These are phyloP conservation scores for Penicillium dipodomyicola DNA, from an alignment of 495 filamentous ascomycete genomes.

Conservation along the genomic window DNA sequence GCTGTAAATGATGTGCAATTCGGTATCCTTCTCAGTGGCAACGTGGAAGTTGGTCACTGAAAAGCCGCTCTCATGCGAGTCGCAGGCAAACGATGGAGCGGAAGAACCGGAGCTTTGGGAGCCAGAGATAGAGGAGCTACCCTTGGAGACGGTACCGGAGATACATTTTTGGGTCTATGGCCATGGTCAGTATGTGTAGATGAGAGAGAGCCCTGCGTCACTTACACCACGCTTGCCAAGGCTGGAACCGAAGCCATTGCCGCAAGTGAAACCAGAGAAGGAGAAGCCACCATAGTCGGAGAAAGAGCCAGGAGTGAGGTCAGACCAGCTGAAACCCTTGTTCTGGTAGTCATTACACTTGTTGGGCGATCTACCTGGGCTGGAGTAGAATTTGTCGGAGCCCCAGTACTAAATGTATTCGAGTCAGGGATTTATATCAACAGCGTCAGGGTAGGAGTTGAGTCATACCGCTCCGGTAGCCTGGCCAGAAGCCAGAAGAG, in stretches of 20 bases:
- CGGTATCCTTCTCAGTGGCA: constrained; percentile 66
- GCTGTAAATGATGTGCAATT: constrained; percentile 77
- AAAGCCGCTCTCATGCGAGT: constrained; percentile 55
- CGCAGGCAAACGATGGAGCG: constrained; percentile 58
- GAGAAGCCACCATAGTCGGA: constrained; percentile 64
- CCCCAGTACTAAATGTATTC: constrained; percentile 47
- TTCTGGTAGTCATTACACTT: constrained; percentile 65
- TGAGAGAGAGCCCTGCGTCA: constrained; percentile 22
- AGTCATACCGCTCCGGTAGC: constrained; percentile 30
- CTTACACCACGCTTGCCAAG: constrained; percentile 46
- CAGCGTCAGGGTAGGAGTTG: not conserved
- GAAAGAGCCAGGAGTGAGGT: constrained; percentile 62
- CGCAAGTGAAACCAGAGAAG: constrained; percentile 70
- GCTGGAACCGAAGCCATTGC: constrained; percentile 50
- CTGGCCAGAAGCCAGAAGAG: constrained; percentile 31
- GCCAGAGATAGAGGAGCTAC: constrained; percentile 17
- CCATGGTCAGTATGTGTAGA: constrained; percentile 7
- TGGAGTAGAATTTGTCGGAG: constrained; percentile 58
- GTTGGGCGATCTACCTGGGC: constrained; percentile 74
- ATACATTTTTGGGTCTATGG: constrained; percentile 30
- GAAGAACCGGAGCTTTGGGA: constrained; percentile 18
- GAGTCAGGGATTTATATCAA: constrained; percentile 13
- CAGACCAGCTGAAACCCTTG: constrained; percentile 67
- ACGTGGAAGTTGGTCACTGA: constrained; percentile 73
- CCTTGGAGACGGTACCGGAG: constrained; percentile 19